Evolutionary conservation across 75 land plant genomes (phyloP).

Genomic region (Picea sitchensis): DNA sequence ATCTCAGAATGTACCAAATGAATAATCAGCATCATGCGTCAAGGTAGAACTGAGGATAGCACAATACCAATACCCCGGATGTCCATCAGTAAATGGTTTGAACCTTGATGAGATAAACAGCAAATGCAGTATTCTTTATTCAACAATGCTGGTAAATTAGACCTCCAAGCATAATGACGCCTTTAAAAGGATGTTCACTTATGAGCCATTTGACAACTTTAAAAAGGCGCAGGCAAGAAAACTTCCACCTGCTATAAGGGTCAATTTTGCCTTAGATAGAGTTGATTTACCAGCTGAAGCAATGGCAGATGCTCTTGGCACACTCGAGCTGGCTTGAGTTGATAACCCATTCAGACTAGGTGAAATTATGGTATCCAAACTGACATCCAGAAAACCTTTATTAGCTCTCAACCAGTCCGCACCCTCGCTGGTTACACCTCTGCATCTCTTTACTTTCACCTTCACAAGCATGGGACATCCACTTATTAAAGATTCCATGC

Average conservation of each 20-base stretch:
- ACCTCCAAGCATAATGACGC: no score
- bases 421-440: constrained; percentile 20
- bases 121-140: no score
- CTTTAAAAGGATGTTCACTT: not conserved
- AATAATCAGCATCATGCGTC: no score
- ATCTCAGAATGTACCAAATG: no score
- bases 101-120: no score
- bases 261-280: not conserved
- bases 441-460: constrained; percentile 53
- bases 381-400: not conserved
- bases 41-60: no score
- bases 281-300: not conserved
- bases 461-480: constrained; percentile 45
- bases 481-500: constrained; percentile 29
- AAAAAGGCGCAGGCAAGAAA: constrained; percentile 6
- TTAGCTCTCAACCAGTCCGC: not conserved
- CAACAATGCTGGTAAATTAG: no score
- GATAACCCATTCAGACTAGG: not conserved
- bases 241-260: constrained; percentile 3
- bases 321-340: not conserved
- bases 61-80: no score
- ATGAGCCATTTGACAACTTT: not conserved
- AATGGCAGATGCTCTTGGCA: not conserved
- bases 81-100: no score
- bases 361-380: not conserved